Evolutionary conservation across 768 basidiomycete species (phyloP).

Genomic region (Saitozyma sp.): DNA sequence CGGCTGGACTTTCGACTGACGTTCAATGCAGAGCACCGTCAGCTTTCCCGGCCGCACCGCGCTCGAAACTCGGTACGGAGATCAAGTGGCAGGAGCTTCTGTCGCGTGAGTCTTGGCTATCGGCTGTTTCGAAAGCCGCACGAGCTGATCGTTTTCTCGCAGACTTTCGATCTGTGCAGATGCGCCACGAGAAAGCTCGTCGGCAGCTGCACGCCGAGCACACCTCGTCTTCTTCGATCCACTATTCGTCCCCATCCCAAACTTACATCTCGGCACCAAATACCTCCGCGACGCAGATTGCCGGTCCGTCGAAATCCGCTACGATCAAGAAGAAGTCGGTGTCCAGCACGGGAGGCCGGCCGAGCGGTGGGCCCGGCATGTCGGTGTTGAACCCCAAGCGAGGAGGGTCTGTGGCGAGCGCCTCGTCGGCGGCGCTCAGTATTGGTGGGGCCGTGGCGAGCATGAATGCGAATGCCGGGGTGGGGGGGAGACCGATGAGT

Average conservation of each 20-base stretch:
- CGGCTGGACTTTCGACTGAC: background rate
- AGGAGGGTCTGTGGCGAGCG: conserved; percentile 12
- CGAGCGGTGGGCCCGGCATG: conserved; percentile 15
- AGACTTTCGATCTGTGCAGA: conserved; percentile 84
- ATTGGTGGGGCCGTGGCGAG: conserved; percentile 43
- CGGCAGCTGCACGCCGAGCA: conserved; percentile 64
- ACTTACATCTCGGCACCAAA: conserved; percentile 26
- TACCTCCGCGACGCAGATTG: conserved; percentile 12
- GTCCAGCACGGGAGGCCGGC: conserved; percentile 13
- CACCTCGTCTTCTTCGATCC: conserved; percentile 30
- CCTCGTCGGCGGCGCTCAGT: conserved; percentile 14
- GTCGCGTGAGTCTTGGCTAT: conserved; percentile 54
- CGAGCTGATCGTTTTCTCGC: background rate
- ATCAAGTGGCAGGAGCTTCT: conserved; percentile 98
- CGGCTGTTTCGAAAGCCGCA: background rate
- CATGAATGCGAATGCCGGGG: conserved; percentile 34
- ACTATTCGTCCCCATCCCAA: conserved; percentile 45
- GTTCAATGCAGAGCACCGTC: background rate
- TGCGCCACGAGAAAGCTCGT: conserved; percentile 86
- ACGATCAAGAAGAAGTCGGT: conserved; percentile 29
- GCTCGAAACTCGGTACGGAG: conserved; percentile 75
- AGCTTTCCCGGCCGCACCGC: conserved; percentile 54
- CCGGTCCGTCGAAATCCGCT: conserved; percentile 20
- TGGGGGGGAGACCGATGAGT: conserved; percentile 24
- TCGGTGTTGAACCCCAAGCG: conserved; percentile 49